A percentile compares a stretch with the other conserved stretches of the same genome.
phyloP scores from a whole-genome alignment of 139 green algal species.

The Deuterostichococcus epilithicus region DNA sequence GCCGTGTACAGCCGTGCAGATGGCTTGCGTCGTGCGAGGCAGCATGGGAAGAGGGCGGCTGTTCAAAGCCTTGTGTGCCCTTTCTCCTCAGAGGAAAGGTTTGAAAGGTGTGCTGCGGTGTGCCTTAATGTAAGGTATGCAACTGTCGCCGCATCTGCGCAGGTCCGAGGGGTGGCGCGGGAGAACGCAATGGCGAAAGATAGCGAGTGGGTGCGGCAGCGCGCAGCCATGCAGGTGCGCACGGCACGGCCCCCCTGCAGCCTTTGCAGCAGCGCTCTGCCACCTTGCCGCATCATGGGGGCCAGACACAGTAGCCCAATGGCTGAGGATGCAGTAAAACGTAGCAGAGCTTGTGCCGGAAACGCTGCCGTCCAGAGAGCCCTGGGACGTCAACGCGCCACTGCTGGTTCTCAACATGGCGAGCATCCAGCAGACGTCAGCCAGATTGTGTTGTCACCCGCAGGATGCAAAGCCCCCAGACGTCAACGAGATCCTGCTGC shows the following conservation, averaged over 20 bases:
- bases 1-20: background rate
- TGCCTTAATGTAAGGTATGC: background rate
- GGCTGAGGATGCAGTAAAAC: no score
- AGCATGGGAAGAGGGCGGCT: background rate
- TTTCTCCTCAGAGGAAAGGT: background rate
- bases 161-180: constrained; percentile 41
- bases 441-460: constrained; percentile 18
- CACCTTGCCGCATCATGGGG: no score
- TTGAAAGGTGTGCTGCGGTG: background rate
- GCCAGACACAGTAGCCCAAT: no score
- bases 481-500: constrained; percentile 32
- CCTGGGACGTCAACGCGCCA: no score
- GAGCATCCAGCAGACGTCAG: no score
- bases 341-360: no score
- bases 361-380: no score
- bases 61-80: background rate
- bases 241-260: no score
- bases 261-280: constrained; percentile 1
- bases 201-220: constrained; percentile 60
- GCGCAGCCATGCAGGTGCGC: constrained; percentile 31
- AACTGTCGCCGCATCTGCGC: background rate
- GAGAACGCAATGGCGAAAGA: constrained; percentile 61
- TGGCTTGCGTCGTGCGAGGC: background rate
- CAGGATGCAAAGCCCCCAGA: constrained; percentile 22
- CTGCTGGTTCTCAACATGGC: no score